Percentiles rank a stretch among this genome's conserved stretches.
Conservation (phyloP, 192 early-diverging fungal species). For the Coemansia sp. region DNA sequence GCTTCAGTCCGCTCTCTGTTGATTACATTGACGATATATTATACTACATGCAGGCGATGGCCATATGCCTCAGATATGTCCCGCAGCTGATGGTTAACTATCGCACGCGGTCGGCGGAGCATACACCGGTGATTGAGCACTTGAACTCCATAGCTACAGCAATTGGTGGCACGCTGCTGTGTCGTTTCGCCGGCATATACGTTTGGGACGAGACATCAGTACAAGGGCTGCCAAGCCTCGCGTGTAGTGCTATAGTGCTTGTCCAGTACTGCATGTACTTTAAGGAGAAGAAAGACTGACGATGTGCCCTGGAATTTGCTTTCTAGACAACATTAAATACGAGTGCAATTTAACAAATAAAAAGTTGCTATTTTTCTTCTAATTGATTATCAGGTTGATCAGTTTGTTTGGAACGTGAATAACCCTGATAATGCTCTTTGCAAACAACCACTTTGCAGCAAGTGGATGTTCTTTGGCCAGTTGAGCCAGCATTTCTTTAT, state of each 20-base stretch:
- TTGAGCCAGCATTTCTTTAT: slow-evolving; percentile 46
- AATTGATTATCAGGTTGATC: slow-evolving; percentile 68
- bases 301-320: too few species aligned
- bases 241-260: slow-evolving; percentile 4
- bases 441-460: slow-evolving; percentile 60
- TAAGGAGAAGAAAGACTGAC: slow-evolving; percentile 17
- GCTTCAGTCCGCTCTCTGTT: slow-evolving; percentile 4
- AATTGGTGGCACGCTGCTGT: not conserved
- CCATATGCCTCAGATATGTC: not conserved
- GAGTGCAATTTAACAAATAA: not conserved
- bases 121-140: slow-evolving; percentile 3
- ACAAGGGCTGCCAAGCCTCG: not conserved
- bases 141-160: not conserved
- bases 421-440: slow-evolving; percentile 45
- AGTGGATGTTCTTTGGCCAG: slow-evolving; percentile 45
- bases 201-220: not conserved
- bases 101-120: slow-evolving; percentile 7
- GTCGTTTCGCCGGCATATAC: not conserved
- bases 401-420: slow-evolving; percentile 69
- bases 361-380: not conserved
- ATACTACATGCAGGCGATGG: not conserved
- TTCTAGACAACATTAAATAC: not conserved
- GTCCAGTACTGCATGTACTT: slow-evolving; percentile 14
- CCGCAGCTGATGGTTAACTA: slow-evolving; percentile 20
- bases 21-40: slow-evolving; percentile 5